Conservation (phyloP, 75 land plant genomes). For the Picea glauca region DNA sequence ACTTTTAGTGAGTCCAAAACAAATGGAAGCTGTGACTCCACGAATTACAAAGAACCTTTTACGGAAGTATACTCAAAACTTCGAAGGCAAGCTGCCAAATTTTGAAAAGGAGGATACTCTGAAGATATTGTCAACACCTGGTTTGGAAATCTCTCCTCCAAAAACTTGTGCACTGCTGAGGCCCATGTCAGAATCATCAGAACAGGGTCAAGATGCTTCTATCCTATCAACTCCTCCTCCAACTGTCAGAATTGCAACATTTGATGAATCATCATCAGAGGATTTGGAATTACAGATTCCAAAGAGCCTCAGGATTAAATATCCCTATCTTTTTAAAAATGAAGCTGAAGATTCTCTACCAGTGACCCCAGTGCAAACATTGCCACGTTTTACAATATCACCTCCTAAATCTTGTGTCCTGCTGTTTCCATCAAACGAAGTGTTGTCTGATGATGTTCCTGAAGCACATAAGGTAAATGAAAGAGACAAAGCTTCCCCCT, state of each 20-base stretch:
- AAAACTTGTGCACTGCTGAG: conserved; percentile 44
- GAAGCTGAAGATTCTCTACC: not conserved
- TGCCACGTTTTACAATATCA: conserved; percentile 37
- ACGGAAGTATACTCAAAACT: not conserved
- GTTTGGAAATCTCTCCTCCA: conserved; percentile 39
- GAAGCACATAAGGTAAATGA: not conserved
- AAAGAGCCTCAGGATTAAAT: conserved; percentile 26
- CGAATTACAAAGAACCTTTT: not conserved
- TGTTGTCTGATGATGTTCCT: not conserved
- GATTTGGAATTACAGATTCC: conserved; percentile 7
- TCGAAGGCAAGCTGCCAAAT: not conserved
- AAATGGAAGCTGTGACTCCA: conserved; percentile 11
- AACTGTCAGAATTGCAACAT: conserved; percentile 1
- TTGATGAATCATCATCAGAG: conserved; percentile 14
- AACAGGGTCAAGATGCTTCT: not conserved
- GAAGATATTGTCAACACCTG: conserved; percentile 32
- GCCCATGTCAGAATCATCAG: conserved; percentile 24
- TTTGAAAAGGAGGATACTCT: conserved; percentile 7
- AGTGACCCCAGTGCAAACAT: conserved; percentile 13
- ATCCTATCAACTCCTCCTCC: not conserved
- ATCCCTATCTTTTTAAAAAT: conserved; percentile 27
- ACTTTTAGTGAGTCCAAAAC: not conserved
- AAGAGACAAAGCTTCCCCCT: not conserved
- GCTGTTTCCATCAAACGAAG: conserved; percentile 28
- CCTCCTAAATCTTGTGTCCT: conserved; percentile 72